These are phyloP conservation scores for Serendipita sp. DNA, from an alignment of 768 basidiomycete species.

Conservation along the genomic window DNA sequence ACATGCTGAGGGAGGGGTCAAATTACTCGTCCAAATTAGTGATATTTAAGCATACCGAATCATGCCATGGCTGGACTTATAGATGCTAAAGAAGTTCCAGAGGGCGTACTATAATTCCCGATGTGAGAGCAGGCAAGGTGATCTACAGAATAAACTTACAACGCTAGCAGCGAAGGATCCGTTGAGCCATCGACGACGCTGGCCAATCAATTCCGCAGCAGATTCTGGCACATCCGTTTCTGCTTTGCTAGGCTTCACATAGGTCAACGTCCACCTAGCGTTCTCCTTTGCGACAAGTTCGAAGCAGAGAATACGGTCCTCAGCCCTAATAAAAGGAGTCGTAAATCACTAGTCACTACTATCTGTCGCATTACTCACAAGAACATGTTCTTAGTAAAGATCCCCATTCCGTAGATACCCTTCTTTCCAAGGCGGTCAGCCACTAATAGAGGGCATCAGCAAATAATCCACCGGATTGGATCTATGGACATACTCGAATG, in stretches of 20 bases:
- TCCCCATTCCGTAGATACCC: constrained; percentile 93
- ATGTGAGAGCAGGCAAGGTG: background rate
- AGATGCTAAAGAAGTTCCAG: constrained; percentile 84
- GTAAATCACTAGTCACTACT: background rate
- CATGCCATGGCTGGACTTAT: constrained; percentile 70
- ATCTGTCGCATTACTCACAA: constrained; percentile 10
- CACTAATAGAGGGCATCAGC: constrained; percentile 66
- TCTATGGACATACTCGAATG: constrained; percentile 16
- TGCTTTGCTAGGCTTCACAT: constrained; percentile 90
- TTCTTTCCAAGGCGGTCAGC: constrained; percentile 84
- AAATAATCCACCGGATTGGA: background rate
- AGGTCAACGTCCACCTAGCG: constrained; percentile 77
- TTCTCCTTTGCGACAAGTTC: constrained; percentile 84
- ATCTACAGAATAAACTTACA: constrained; percentile 29
- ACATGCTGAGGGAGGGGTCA: constrained; percentile 39
- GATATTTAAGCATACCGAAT: constrained; percentile 25
- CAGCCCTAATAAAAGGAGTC: constrained; percentile 32
- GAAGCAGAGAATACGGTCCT: constrained; percentile 95
- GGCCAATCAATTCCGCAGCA: constrained; percentile 47
- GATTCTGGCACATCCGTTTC: constrained; percentile 83
- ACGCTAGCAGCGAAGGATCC: constrained; percentile 89
- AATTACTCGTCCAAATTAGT: background rate
- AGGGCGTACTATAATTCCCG: constrained; percentile 49
- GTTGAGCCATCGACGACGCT: constrained; percentile 92
- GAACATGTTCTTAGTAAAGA: constrained; percentile 78